Evolutionary conservation across 1,284 basidiomycete species (phyloP).

Genomic region (Tremellales sp.): DNA sequence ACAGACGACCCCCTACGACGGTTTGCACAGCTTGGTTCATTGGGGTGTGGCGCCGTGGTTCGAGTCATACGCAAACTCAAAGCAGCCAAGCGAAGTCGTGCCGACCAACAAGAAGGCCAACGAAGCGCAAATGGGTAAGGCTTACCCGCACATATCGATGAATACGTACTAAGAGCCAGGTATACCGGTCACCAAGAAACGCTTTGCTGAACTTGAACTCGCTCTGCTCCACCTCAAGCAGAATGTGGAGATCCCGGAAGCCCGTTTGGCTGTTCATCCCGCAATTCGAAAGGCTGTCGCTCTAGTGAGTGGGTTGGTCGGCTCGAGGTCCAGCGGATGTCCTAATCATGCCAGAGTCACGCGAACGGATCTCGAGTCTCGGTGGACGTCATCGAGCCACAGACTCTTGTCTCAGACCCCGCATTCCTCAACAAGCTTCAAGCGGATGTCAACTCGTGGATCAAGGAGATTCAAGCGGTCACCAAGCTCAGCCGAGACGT

Average conservation of each 20-base stretch:
- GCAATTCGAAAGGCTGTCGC: slow-evolving; percentile 83
- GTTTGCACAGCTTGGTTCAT: slow-evolving; percentile 92
- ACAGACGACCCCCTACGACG: slow-evolving; percentile 77
- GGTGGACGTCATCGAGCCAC: slow-evolving; percentile 45
- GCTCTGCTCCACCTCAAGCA: slow-evolving; percentile 94
- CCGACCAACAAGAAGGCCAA: slow-evolving; percentile 72
- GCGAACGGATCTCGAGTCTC: slow-evolving; percentile 37
- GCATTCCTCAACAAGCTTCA: slow-evolving; percentile 92
- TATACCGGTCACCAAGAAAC: slow-evolving; percentile 98
- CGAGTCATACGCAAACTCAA: slow-evolving; percentile 78
- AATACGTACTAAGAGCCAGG: slow-evolving; percentile 53
- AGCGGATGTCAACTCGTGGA: slow-evolving; percentile 93
- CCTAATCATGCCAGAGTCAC: slow-evolving; percentile 32
- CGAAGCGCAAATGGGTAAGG: slow-evolving; percentile 69
- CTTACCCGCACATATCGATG: background rate
- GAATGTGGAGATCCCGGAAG: slow-evolving; percentile 98
- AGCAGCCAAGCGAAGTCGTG: slow-evolving; percentile 48
- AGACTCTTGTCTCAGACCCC: slow-evolving; percentile 66
- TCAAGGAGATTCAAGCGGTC: slow-evolving; percentile 95
- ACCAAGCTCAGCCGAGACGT: slow-evolving; percentile 92
- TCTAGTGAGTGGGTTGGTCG: slow-evolving; percentile 49
- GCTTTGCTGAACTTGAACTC: slow-evolving; percentile 97
- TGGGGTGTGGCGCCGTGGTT: slow-evolving; percentile 97
- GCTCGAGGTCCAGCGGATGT: background rate
- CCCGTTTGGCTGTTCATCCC: slow-evolving; percentile 86